Conservation (phyloP, 2,329 filamentous ascomycete species). For the Monilinia aucupariae region DNA sequence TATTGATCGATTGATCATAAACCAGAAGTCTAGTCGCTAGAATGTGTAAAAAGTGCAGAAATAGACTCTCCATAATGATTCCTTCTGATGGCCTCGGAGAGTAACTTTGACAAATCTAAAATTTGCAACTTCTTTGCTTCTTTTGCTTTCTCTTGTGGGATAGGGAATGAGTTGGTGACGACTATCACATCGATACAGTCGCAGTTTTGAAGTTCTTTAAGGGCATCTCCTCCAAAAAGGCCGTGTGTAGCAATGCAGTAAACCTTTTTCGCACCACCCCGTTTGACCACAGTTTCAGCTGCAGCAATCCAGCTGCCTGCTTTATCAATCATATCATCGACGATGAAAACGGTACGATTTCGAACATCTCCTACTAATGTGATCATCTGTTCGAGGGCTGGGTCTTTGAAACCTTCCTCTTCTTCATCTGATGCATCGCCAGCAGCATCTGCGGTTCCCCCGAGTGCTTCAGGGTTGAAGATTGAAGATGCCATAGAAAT, state of each 20-base stretch:
- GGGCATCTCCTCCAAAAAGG: constrained; percentile 82
- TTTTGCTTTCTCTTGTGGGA: constrained; percentile 65
- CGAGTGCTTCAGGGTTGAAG: constrained; percentile 66
- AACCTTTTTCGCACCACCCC: constrained; percentile 83
- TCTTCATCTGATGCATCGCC: constrained; percentile 82
- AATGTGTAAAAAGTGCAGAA: constrained; percentile 32
- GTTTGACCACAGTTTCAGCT: constrained; percentile 92
- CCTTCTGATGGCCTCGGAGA: constrained; percentile 87
- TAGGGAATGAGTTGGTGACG: constrained; percentile 96
- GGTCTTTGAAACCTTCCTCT: constrained; percentile 78
- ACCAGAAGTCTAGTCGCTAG: constrained; percentile 23
- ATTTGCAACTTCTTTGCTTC: constrained; percentile 78
- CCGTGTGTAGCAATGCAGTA: constrained; percentile 98
- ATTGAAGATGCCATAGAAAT: constrained; percentile 67
- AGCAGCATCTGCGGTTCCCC: constrained; percentile 78
- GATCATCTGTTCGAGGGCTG: constrained; percentile 85
- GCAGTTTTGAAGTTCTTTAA: constrained; percentile 86
- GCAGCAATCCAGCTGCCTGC: constrained; percentile 95
- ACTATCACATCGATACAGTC: constrained; percentile 91
- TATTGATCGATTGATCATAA: constrained; percentile 24
- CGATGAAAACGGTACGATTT: constrained; percentile 82
- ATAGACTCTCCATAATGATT: constrained; percentile 95
- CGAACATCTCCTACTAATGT: constrained; percentile 95
- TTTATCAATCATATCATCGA: constrained; percentile 99
- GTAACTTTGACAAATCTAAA: constrained; percentile 79